phyloP scores from a whole-genome alignment of 2,329 filamentous ascomycete species.

The Ceratocystiopsis brevicomis region DNA sequence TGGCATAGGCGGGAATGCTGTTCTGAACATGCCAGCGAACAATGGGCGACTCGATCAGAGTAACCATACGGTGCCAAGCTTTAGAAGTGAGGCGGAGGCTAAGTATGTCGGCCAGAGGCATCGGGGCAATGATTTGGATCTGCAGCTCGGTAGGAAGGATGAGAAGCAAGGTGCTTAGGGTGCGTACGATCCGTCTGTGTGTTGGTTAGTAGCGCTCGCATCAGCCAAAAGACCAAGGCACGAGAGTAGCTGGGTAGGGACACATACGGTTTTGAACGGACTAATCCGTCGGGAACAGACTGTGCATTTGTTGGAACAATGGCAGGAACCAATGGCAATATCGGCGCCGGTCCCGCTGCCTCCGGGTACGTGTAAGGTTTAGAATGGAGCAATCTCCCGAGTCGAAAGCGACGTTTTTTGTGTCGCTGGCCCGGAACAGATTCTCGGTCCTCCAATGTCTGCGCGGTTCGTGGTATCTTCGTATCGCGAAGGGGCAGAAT shows the following conservation, averaged over 20 bases:
- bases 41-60: constrained; percentile 40
- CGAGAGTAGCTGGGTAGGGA: too few species aligned
- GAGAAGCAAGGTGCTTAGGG: constrained; percentile 18
- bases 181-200: too few species aligned
- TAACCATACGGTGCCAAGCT: constrained; percentile 39
- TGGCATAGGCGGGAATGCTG: constrained; percentile 40
- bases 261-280: background rate
- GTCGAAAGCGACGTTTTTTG: constrained; percentile 17
- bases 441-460: constrained; percentile 4
- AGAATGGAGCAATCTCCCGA: constrained; percentile 6
- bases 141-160: constrained; percentile 42
- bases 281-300: background rate
- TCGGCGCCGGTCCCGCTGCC: background rate
- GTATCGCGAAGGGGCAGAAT: constrained; percentile 30
- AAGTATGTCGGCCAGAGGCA: constrained; percentile 41
- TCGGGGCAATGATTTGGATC: constrained; percentile 39
- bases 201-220: too few species aligned
- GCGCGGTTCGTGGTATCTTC: constrained; percentile 8
- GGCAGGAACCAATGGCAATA: background rate
- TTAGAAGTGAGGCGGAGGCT: constrained; percentile 39
- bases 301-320: too few species aligned
- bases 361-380: constrained; percentile 3
- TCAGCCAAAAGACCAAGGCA: too few species aligned
- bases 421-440: constrained; percentile 18
- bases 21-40: constrained; percentile 41